A percentile compares a stretch with the other conserved stretches of the same genome.
Conservation (phyloP, 2,329 filamentous ascomycete species). For the Botryotinia convoluta region DNA sequence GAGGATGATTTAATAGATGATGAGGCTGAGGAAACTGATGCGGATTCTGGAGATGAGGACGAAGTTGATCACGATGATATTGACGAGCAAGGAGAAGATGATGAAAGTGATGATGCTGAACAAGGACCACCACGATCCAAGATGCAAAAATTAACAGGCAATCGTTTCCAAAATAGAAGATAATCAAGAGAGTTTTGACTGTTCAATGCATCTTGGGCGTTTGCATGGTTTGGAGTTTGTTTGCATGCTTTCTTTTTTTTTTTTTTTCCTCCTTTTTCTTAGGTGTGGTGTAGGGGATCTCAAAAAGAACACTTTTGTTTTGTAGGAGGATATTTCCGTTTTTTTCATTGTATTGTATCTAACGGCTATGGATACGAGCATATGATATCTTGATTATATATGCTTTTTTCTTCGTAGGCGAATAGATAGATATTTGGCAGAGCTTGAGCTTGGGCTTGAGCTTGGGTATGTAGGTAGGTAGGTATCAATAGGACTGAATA, state of each 20-base stretch:
- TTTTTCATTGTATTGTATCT: not conserved
- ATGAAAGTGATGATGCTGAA: conserved; percentile 43
- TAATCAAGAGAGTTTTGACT: conserved; percentile 13
- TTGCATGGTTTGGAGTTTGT: conserved; percentile 35
- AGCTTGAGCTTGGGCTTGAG: not conserved
- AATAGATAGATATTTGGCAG: not conserved
- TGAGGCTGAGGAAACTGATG: conserved; percentile 48
- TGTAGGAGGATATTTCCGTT: not conserved
- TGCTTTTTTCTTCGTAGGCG: not conserved
- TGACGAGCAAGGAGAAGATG: conserved; percentile 44
- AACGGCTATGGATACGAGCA: not conserved
- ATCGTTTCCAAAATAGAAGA: conserved; percentile 24
- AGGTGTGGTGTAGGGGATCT: not conserved
- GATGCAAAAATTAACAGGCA: conserved; percentile 29
- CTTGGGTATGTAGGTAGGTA: not conserved
- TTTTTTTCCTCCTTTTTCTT: not conserved
- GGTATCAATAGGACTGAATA: not conserved
- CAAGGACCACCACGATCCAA: conserved; percentile 34
- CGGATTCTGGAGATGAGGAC: conserved; percentile 42
- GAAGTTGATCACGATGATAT: conserved; percentile 46
- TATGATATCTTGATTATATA: not conserved
- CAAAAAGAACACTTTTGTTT: conserved; percentile 6
- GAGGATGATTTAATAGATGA: conserved; percentile 49
- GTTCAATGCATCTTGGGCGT: conserved; percentile 18
- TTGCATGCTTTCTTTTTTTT: not conserved